Conservation (phyloP, 768 basidiomycete genomes). For the Macrolepiota dolichaula region DNA sequence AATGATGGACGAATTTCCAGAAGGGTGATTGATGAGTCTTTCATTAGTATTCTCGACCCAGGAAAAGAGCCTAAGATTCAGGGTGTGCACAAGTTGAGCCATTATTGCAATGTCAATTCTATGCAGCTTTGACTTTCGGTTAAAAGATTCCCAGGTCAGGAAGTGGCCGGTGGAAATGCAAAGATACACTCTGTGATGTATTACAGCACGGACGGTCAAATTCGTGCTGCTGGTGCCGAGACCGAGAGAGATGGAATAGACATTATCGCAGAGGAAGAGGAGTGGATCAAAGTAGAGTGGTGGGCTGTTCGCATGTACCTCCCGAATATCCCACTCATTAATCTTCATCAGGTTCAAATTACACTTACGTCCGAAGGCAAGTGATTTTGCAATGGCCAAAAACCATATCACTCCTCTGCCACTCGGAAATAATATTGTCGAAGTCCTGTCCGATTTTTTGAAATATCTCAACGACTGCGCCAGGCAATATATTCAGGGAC, state of each 20-base stretch:
- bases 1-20: slow-evolving; percentile 18
- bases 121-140: not conserved
- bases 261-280: slow-evolving; percentile 12
- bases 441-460: slow-evolving; percentile 48
- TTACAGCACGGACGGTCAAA: slow-evolving; percentile 12
- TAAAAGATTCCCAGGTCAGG: slow-evolving; percentile 16
- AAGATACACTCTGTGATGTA: slow-evolving; percentile 18
- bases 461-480: slow-evolving; percentile 43
- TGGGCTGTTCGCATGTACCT: not conserved
- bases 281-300: slow-evolving; percentile 16
- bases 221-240: slow-evolving; percentile 13
- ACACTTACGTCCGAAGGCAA: slow-evolving; percentile 27
- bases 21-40: not conserved
- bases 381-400: slow-evolving; percentile 3
- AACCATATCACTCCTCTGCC: slow-evolving; percentile 36
- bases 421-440: slow-evolving; percentile 30
- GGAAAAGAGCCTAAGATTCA: slow-evolving; percentile 24
- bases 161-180: slow-evolving; percentile 12
- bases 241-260: slow-evolving; percentile 14
- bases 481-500: slow-evolving; percentile 41
- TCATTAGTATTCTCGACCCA: slow-evolving; percentile 23
- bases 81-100: slow-evolving; percentile 22
- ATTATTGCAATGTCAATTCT: not conserved
- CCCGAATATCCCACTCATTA: too few species aligned
- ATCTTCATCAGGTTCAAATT: slow-evolving; percentile 29